Evolutionary conservation across 331 rosid species (phyloP).

Genomic region (Prunus yedoensis): DNA sequence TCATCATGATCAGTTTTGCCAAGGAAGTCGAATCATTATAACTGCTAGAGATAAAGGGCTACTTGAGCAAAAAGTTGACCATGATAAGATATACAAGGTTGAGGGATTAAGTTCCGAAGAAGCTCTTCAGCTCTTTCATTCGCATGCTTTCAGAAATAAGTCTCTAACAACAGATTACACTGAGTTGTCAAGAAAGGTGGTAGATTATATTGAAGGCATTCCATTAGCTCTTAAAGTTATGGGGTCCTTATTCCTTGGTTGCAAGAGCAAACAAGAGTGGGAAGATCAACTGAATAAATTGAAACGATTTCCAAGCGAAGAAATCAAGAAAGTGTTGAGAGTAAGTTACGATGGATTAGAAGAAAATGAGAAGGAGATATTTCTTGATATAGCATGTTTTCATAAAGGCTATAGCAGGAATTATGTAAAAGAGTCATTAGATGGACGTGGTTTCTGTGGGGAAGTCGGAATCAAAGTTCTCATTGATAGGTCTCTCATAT

Average conservation of each 20-base stretch:
- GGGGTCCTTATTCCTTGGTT: constrained; percentile 37
- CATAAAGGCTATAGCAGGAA: constrained; percentile 32
- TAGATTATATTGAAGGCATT: constrained; percentile 12
- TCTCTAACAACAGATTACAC: neutral
- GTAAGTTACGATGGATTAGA: constrained; percentile 30
- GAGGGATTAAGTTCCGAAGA: neutral
- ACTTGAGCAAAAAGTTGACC: neutral
- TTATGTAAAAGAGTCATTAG: constrained; percentile 18
- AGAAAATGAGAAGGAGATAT: constrained; percentile 25
- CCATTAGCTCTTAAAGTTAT: constrained; percentile 35
- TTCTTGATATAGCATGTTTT: constrained; percentile 37
- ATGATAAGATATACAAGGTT: constrained; percentile 1
- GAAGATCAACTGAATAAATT: constrained; percentile 28
- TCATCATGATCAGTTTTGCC: constrained; percentile 19
- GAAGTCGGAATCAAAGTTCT: constrained; percentile 17
- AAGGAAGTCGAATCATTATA: constrained; percentile 26
- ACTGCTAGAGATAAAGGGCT: constrained; percentile 19
- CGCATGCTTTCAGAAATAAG: constrained; percentile 14
- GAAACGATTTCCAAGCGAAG: constrained; percentile 17
- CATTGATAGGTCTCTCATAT: neutral
- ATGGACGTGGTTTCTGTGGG: constrained; percentile 25
- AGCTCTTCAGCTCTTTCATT: constrained; percentile 21
- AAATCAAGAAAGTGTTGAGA: constrained; percentile 27
- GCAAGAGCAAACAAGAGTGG: constrained; percentile 33
- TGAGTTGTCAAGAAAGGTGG: constrained; percentile 1